Evolutionary conservation across 257 asterid genomes (phyloP).

Genomic region (Fraxinus americana): DNA sequence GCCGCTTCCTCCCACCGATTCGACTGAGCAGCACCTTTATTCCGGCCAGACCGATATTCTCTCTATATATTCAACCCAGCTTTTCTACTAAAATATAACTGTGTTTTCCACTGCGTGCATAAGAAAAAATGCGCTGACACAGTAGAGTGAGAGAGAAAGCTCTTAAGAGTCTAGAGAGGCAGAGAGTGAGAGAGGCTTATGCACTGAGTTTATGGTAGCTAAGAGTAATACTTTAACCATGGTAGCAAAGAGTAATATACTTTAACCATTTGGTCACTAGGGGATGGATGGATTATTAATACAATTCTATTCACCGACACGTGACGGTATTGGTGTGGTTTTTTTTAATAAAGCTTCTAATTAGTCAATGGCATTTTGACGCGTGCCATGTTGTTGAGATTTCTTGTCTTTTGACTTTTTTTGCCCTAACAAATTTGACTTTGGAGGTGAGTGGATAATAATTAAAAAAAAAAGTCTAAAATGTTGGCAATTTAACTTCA

Average conservation of each 20-base stretch:
- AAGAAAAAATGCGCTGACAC: background rate
- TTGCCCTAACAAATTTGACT: conserved; percentile 30
- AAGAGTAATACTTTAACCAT: no score
- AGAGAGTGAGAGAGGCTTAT: background rate
- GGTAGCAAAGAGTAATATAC: no score
- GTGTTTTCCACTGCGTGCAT: conserved; percentile 24
- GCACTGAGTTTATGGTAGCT: conserved; percentile 27
- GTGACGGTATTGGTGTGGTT: conserved; percentile 29
- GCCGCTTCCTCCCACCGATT: conserved; percentile 56
- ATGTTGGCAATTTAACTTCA: no score
- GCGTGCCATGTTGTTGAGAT: conserved; percentile 39
- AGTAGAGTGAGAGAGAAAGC: conserved; percentile 11
- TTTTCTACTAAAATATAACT: background rate
- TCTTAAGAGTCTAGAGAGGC: background rate
- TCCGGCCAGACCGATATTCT: conserved; percentile 69
- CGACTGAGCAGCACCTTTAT: conserved; percentile 50
- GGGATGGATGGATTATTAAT: conserved; percentile 20
- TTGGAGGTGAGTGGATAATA: conserved; percentile 28
- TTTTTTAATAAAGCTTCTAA: background rate
- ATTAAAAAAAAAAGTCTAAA: no score
- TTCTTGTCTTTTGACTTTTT: conserved; percentile 12
- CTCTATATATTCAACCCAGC: background rate
- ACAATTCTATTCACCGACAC: conserved; percentile 60
- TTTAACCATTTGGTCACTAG: conserved; percentile 26
- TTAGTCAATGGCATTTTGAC: conserved; percentile 22